Conservation (phyloP, 73 alveolate genomes). For the Paramecium primaurelia region DNA sequence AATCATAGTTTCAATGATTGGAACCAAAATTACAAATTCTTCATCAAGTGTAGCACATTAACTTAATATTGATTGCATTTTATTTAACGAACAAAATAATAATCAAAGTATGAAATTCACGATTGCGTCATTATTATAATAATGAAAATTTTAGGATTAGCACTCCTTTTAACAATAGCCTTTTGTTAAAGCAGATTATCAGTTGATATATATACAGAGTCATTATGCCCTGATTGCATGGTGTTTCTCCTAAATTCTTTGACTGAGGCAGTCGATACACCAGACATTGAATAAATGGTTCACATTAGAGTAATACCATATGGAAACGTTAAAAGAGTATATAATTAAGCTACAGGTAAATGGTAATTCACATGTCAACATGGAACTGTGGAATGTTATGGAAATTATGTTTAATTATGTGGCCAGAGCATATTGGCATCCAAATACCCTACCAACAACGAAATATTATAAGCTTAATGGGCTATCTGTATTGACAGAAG, state of each 20-base stretch:
- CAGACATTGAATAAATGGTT: conserved; percentile 42
- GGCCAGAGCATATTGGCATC: background rate
- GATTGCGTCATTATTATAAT: conserved; percentile 5
- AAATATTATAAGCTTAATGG: background rate
- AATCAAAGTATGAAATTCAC: background rate
- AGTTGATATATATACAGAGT: conserved; percentile 51
- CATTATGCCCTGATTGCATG: conserved; percentile 60
- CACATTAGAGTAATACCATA: conserved; percentile 54
- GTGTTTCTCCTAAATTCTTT: background rate
- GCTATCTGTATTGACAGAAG: conserved; percentile 10
- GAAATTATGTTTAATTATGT: conserved; percentile 52
- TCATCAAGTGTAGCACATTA: background rate
- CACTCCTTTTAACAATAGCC: background rate
- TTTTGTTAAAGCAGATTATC: conserved; percentile 1
- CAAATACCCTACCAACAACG: background rate
- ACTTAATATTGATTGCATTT: background rate
- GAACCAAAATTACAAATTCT: background rate
- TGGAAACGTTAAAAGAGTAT: conserved; percentile 53
- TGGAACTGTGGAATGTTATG: conserved; percentile 59
- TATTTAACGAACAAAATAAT: conserved; percentile 32
- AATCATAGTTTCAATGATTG: background rate
- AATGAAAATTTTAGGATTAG: background rate
- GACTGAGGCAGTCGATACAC: conserved; percentile 25
- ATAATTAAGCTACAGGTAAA: background rate
- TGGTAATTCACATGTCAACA: conserved; percentile 53